Evolutionary conservation across 208 protist genomes (phyloP).

Genomic region (Wallacemonas sp.): DNA sequence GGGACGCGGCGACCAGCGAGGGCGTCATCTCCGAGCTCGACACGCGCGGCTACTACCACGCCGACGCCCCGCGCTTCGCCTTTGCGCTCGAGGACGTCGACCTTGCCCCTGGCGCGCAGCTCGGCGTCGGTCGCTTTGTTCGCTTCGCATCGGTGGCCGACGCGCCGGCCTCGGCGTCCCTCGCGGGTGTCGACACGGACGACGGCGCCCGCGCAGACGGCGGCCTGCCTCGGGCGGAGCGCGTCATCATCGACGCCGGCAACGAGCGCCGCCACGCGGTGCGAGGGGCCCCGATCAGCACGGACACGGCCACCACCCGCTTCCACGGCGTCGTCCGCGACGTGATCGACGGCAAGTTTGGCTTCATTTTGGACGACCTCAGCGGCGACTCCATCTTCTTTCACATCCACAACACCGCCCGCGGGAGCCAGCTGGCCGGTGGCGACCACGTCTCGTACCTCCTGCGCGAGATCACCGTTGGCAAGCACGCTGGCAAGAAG

Average conservation of each 20-base stretch:
- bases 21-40: constrained; percentile 78
- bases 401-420: constrained; percentile 46
- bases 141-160: constrained; percentile 38
- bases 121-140: constrained; percentile 57
- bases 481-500: constrained; percentile 74
- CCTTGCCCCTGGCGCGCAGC: constrained; percentile 26
- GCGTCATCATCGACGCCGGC: constrained; percentile 56
- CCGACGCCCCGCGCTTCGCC: constrained; percentile 55
- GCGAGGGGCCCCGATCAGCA: not conserved
- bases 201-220: too few species aligned
- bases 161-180: too few species aligned
- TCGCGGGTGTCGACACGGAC: too few species aligned
- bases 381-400: constrained; percentile 83
- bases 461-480: constrained; percentile 47
- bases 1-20: constrained; percentile 42
- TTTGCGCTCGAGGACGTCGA: constrained; percentile 55
- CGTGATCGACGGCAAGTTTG: constrained; percentile 41
- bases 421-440: not conserved
- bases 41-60: constrained; percentile 45
- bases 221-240: constrained; percentile 21
- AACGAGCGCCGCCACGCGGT: constrained; percentile 33
- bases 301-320: constrained; percentile 24
- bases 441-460: constrained; percentile 70
- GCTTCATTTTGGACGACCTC: constrained; percentile 70
- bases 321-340: constrained; percentile 61